Evolutionary conservation across 108 stramenopile species (phyloP).

Genomic region (Asterionellopsis glacialis): DNA sequence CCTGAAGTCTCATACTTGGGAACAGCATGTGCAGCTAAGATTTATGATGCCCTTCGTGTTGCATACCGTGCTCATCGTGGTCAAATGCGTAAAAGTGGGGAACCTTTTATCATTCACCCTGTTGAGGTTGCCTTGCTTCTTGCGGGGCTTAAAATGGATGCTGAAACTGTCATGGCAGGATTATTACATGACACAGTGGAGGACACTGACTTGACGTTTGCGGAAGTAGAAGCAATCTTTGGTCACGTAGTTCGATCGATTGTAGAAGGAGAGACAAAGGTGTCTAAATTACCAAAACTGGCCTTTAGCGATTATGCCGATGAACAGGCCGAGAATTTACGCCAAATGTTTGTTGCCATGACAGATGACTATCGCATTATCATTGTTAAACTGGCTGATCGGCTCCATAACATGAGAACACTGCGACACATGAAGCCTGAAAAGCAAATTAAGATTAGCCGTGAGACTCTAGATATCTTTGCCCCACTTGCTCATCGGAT

Average conservation of each 20-base stretch:
- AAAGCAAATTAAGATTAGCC: slow-evolving; percentile 87
- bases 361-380: slow-evolving; percentile 94
- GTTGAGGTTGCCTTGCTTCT: slow-evolving; percentile 85
- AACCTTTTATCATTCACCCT: slow-evolving; percentile 94
- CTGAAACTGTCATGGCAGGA: slow-evolving; percentile 88
- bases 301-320: slow-evolving; percentile 75
- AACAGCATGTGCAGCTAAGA: slow-evolving; percentile 36
- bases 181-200: slow-evolving; percentile 97
- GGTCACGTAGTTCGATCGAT: slow-evolving; percentile 79
- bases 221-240: slow-evolving; percentile 89
- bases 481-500: slow-evolving; percentile 95
- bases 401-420: slow-evolving; percentile 95
- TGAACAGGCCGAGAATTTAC: slow-evolving; percentile 91
- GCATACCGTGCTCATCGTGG: slow-evolving; percentile 87
- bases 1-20: slow-evolving; percentile 69
- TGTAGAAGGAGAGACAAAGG: slow-evolving; percentile 96
- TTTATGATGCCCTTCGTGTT: slow-evolving; percentile 70
- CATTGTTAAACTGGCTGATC: slow-evolving; percentile 93
- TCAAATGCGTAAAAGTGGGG: slow-evolving; percentile 88
- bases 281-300: slow-evolving; percentile 88
- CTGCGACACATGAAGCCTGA: slow-evolving; percentile 88
- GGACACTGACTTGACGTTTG: slow-evolving; percentile 92
- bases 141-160: slow-evolving; percentile 89
- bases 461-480: slow-evolving; percentile 93
- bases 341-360: slow-evolving; percentile 97